Base-by-base conservation (phyloP, 2,329 filamentous ascomycete species). In the Fusarium nelsonii region DNA sequence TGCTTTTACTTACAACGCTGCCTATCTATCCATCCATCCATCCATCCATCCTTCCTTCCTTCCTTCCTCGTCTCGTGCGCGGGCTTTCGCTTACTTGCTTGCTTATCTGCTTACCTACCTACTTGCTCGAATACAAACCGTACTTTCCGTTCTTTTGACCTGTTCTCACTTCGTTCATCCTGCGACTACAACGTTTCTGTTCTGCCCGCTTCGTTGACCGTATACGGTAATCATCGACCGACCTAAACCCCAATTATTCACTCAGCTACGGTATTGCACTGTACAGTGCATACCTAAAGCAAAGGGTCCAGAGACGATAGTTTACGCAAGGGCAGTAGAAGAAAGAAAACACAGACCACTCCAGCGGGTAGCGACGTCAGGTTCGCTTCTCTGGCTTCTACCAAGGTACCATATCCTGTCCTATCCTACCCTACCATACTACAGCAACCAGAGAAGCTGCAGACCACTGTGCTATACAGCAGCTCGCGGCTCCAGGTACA, bases 401-500 rank as follows among this genome's bases (percentile, higher is more conserved):
- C 15, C 45, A 23, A 23, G 23, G 23, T 23, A 23, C 23, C 6
- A 3, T 23, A 23, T 23, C 23, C 23, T 23, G 6, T 6, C 23
- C 5, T n/a, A n/a, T n/a, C n/a, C n/a, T 23, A 23, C 23, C 23
- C 4, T 23, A 5, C 23, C 23, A 23, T 26, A 49, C 41, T 36
- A 46, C 41, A 61, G 56, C 49, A 33, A 53, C 36, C 34, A 52
- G 26, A 44, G 48, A 48, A 36, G 39, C 46, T 32, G 18, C 18
- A 53, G 28, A 41, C 39, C 50, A 53, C 46, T 49, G 39, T 34
- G 12, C 18, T 39, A 12, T 33, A 40, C 32, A 60, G 44, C 32
- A 60, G 44, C 18, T 56, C 49, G 59, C 67, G 72, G 70, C 63
- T 71, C 72, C 70, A 72, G 61, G 72, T 74, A 74, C 70, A 73